Evolutionary conservation across 2,329 filamentous ascomycete genomes (phyloP).

Genomic region (Verticillium nubilum): DNA sequence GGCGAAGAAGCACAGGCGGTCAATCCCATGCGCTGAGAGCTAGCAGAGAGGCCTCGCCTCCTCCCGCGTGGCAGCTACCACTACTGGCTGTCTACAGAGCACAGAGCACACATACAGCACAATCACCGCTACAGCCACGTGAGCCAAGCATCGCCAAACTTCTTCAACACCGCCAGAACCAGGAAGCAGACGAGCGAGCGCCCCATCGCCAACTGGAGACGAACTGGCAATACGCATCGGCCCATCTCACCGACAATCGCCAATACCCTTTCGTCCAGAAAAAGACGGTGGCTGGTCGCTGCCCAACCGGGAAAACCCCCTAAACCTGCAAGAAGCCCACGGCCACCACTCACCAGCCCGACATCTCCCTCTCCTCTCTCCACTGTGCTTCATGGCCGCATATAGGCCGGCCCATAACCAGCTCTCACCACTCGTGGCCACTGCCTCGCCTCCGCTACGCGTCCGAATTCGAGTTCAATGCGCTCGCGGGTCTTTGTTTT

Average conservation of each 20-base stretch:
- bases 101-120: not conserved
- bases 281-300: slow-evolving; percentile 4
- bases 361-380: slow-evolving; percentile 9
- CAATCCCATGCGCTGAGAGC: not conserved
- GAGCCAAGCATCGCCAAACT: not conserved
- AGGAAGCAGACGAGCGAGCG: slow-evolving; percentile 3
- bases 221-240: not conserved
- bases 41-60: not conserved
- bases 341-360: slow-evolving; percentile 10
- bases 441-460: not conserved
- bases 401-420: slow-evolving; percentile 14
- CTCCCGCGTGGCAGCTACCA: not conserved
- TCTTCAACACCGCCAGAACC: not conserved
- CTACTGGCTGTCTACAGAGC: not conserved
- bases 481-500: slow-evolving; percentile 1
- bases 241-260: not conserved
- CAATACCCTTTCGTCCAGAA: not conserved
- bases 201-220: slow-evolving; percentile 3
- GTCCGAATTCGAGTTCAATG: not conserved
- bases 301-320: slow-evolving; percentile 4
- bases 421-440: not conserved
- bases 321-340: not conserved
- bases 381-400: slow-evolving; percentile 21
- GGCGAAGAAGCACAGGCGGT: not conserved
- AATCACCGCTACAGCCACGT: not conserved